These are phyloP conservation scores for Lignosus rhinocerotis DNA, from an alignment of 1,284 basidiomycete genomes.

Conservation along the genomic window DNA sequence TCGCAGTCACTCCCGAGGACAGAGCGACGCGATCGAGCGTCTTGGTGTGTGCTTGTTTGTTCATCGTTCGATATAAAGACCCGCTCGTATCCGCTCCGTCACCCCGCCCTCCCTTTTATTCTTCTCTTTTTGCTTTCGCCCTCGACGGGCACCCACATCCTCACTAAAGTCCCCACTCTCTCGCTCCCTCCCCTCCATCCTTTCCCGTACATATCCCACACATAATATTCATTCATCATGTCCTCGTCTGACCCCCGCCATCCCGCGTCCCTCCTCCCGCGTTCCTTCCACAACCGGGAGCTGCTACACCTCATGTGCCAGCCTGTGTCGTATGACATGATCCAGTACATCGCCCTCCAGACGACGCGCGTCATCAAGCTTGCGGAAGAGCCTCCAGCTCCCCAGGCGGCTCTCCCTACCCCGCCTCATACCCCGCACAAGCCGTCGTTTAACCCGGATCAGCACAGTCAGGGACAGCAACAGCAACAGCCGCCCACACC, in stretches of 20 bases:
- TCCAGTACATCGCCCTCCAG: conserved; percentile 72
- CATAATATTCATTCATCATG: conserved; percentile 19
- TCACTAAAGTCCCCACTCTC: conserved; percentile 28
- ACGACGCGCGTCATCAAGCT: conserved; percentile 65
- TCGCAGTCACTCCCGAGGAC: conserved; percentile 5
- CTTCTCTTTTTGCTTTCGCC: conserved; percentile 29
- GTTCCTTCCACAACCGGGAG: conserved; percentile 40
- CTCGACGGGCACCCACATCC: conserved; percentile 30
- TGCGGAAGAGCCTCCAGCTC: conserved; percentile 43
- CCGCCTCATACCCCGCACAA: conserved; percentile 60
- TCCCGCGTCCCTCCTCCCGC: conserved; percentile 28
- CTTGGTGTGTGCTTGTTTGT: conserved; percentile 30
- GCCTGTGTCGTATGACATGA: conserved; percentile 81
- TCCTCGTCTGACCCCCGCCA: conserved; percentile 28
- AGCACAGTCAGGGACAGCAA: conserved; percentile 31
- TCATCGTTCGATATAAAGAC: conserved; percentile 23
- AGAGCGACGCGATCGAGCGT: conserved; percentile 12
- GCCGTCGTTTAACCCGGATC: conserved; percentile 39
- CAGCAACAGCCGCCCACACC: conserved; percentile 26
- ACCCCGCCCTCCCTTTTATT: conserved; percentile 20
- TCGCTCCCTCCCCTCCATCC: conserved; percentile 8
- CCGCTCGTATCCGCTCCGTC: conserved; percentile 2
- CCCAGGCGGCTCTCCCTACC: conserved; percentile 37
- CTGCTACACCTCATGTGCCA: conserved; percentile 78
- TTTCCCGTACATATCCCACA: conserved; percentile 1